A percentile compares a stretch with the other conserved stretches of the same genome.
These are phyloP conservation scores for Ogataea methylovora DNA, from an alignment of 805 yeast genomes.

Conservation along the genomic window DNA sequence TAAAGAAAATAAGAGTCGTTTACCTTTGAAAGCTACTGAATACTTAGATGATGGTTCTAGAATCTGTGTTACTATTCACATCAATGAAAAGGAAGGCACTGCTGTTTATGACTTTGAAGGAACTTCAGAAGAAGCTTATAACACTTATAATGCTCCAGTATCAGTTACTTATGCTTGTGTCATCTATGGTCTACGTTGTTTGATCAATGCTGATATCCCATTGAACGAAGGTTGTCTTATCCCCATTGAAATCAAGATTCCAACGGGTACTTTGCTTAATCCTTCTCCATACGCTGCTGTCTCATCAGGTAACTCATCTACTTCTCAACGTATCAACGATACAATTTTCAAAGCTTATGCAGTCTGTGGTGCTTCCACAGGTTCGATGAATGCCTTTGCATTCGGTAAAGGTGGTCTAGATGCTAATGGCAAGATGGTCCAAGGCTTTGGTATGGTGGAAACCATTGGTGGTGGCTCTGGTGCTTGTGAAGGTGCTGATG, in stretches of 20 bases:
- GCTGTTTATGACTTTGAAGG: slow-evolving; percentile 43
- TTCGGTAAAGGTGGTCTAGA: slow-evolving; percentile 57
- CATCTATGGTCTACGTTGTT: slow-evolving; percentile 40
- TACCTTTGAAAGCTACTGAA: slow-evolving; percentile 33
- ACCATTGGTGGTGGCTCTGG: slow-evolving; percentile 52
- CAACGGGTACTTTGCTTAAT: slow-evolving; percentile 24
- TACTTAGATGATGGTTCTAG: slow-evolving; percentile 47
- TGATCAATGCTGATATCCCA: slow-evolving; percentile 45
- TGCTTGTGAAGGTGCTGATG: slow-evolving; percentile 41
- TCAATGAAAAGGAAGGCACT: slow-evolving; percentile 28
- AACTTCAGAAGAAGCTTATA: slow-evolving; percentile 41
- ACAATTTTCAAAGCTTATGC: slow-evolving; percentile 73
- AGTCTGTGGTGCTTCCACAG: slow-evolving; percentile 84
- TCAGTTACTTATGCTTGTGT: slow-evolving; percentile 47
- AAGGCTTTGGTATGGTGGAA: slow-evolving; percentile 47
- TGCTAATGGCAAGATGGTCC: slow-evolving; percentile 25
- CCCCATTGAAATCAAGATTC: slow-evolving; percentile 21
- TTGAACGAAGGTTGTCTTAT: slow-evolving; percentile 43
- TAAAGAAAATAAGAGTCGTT: slow-evolving; percentile 26
- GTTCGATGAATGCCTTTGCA: slow-evolving; percentile 81
- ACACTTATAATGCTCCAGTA: slow-evolving; percentile 44
- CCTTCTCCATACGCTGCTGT: slow-evolving; percentile 38
- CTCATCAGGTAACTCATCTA: slow-evolving; percentile 48
- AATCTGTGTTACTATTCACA: slow-evolving; percentile 33
- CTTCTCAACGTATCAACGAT: slow-evolving; percentile 83